Evolutionary conservation across 768 basidiomycete genomes (phyloP), one percentile per base, ranked within the genome.

Genomic region (Porpolomopsis calyptriformis): DNA sequence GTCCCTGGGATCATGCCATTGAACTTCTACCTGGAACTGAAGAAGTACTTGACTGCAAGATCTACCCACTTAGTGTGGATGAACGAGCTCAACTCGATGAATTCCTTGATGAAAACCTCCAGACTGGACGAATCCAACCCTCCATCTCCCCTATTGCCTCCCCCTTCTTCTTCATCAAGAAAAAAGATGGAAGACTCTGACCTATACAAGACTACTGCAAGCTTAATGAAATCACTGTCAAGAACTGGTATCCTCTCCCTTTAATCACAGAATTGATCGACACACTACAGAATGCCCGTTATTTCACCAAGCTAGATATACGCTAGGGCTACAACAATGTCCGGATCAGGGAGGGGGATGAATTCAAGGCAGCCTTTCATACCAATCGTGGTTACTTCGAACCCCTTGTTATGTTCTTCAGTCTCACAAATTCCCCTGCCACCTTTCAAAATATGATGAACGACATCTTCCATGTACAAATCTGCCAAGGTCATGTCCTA

Each of bases 241-340:
- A 68, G 20, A 59, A 68, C 42, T 33, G 41, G 2, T 68, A 70
- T 46, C 66, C 65, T 0, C 52, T 71, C 2, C 66, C 66, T 0
- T 50, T 66, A 0, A 62, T 69, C 31, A 27, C 42, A 3, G 55
- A 65, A 6, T 40, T 64, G 12, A 41, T 65, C 18, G 49, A 57
- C 22, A 58, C 57, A 14, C 45, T 65, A 0, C 26, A 45, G 1
- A 50, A 50, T 7, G 55, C 60, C 16, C 48, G 51, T 8, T 44
- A 58, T 18, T 69, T 65, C 49, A 59, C 60, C 0, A 64, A 63
- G 37, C 46, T 74, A 20, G 66, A 76, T 50, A 56, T 74, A 4
- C 48, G 58, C 5, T 60, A 58, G 41, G 66, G 64, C 3, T 26
- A 11, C 14, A 23, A 41, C 14, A 41, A 41, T 27, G 18, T 41